Base-by-base conservation (phyloP, 78 protist genomes). In the Neovahlkampfia damariscottae region DNA sequence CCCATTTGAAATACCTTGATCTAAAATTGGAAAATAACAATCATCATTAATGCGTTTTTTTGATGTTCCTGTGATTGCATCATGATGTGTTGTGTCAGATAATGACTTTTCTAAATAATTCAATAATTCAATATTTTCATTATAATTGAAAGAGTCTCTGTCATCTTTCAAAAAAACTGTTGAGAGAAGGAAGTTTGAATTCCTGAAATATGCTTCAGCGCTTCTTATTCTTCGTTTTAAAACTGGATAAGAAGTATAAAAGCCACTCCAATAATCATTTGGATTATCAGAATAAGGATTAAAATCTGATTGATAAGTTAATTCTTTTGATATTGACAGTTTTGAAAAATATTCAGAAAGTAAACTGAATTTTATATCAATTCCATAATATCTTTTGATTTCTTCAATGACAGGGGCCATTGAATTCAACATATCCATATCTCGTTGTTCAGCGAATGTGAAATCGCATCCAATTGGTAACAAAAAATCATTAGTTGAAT, bases 211-310 rank as follows among this genome's bases (percentile, higher is more conserved):
- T n/a, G n/a, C n/a, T n/a, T n/a, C n/a, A n/a, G 62, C 62, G 19
- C 62, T 50, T 50, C 62, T 50, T 50, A 19, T 19, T 50, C 19
- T 19, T 50, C 19, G 19, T 71, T 93, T 93, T n/a, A 90, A 81
- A 2, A 77, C 83, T 6, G 92, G 89, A 27, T 86, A 76, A 29
- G 86, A 79, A 5, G 89, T 78, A 62, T 88, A 92, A 70, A 85
- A 90, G 50, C 98, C 98, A 0, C 92, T 84, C 98, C 98, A 94
- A 81, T 80, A 90, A 68, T 41, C 35, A 69, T 82, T 89, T 0
- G 70, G 69, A 30, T 40, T 41, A 74, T 90, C 89, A 29, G 94
- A 86, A 66, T 84, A 85, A 19, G 95, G 97, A 85, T 90, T 84
- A 68, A 90, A 83, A 59, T 94, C 97, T 50, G 19, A n/a, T n/a